These are phyloP conservation scores for Barnettozyma sp. DNA, from an alignment of 805 yeast genomes.

Conservation along the genomic window DNA sequence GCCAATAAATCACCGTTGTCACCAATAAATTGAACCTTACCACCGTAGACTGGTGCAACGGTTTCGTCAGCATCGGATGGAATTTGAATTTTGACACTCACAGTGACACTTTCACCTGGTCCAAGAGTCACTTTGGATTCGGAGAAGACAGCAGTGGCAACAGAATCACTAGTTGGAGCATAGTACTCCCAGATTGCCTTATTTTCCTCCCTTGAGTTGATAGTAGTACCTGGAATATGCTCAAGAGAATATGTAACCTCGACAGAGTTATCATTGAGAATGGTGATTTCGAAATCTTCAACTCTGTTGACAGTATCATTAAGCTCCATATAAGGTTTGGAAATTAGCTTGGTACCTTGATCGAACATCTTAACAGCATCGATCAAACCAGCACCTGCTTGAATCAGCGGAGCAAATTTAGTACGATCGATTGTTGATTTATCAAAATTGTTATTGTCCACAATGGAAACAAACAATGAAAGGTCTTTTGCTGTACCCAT, in stretches of 20 bases:
- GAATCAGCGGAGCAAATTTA: constrained; percentile 11
- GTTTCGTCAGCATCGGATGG: constrained; percentile 4
- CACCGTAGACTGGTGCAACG: constrained; percentile 10
- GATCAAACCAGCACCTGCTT: constrained; percentile 16
- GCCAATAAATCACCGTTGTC: constrained; percentile 12
- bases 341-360: constrained; percentile 7
- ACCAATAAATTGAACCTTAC: constrained; percentile 13
- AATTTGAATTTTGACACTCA: constrained; percentile 8
- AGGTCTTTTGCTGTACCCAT: constrained; percentile 7
- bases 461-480: not conserved
- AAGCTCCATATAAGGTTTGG: constrained; percentile 10
- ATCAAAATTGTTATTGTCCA: constrained; percentile 1
- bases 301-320: constrained; percentile 15
- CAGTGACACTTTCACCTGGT: constrained; percentile 12
- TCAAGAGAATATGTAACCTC: constrained; percentile 9
- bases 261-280: constrained; percentile 8
- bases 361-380: constrained; percentile 11
- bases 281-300: constrained; percentile 10
- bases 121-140: constrained; percentile 5
- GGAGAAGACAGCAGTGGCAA: constrained; percentile 9
- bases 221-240: constrained; percentile 9
- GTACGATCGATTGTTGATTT: constrained; percentile 5
- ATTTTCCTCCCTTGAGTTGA: constrained; percentile 5
- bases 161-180: constrained; percentile 6
- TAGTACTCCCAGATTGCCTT: constrained; percentile 4